Percentiles rank a stretch among this genome's conserved stretches.
Evolutionary conservation across 2,329 filamentous ascomycete genomes (phyloP).

Genomic region (Akanthomyces dipterigenus): DNA sequence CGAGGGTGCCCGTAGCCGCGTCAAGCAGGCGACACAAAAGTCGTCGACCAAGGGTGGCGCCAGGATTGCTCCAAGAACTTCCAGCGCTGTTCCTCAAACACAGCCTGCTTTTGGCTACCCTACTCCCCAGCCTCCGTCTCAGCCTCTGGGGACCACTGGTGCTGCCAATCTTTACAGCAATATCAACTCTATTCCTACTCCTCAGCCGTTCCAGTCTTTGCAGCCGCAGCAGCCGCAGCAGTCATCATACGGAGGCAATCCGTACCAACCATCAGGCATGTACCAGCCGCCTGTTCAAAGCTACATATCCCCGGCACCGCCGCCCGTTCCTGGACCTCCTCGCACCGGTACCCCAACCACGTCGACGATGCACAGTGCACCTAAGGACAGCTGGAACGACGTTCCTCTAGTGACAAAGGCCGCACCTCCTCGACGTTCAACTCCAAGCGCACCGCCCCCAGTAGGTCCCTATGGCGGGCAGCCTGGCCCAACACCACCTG

Average conservation of each 20-base stretch:
- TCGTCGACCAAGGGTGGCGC: constrained; percentile 21
- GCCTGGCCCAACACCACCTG: constrained; percentile 47
- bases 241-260: constrained; percentile 26
- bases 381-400: constrained; percentile 84
- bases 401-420: constrained; percentile 77
- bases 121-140: constrained; percentile 33
- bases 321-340: constrained; percentile 32
- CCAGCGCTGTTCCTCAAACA: constrained; percentile 32
- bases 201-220: constrained; percentile 13
- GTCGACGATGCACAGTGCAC: constrained; percentile 60
- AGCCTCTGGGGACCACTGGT: constrained; percentile 25
- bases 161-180: constrained; percentile 24
- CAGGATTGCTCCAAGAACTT: constrained; percentile 24
- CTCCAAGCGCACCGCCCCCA: constrained; percentile 63
- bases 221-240: constrained; percentile 20
- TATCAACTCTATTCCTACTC: constrained; percentile 3
- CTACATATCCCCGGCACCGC: constrained; percentile 31
- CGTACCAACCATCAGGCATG: constrained; percentile 33
- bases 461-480: constrained; percentile 71
- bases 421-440: constrained; percentile 64
- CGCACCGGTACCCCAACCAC: constrained; percentile 63
- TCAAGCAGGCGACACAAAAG: constrained; percentile 71
- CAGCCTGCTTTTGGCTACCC: constrained; percentile 41
- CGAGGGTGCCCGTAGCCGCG: constrained; percentile 76
- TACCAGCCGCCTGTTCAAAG: constrained; percentile 49